A percentile compares a stretch with the other conserved stretches of the same genome.
Evolutionary conservation across 2,329 filamentous ascomycete species (phyloP).

Genomic region (Pyricularia sp.): DNA sequence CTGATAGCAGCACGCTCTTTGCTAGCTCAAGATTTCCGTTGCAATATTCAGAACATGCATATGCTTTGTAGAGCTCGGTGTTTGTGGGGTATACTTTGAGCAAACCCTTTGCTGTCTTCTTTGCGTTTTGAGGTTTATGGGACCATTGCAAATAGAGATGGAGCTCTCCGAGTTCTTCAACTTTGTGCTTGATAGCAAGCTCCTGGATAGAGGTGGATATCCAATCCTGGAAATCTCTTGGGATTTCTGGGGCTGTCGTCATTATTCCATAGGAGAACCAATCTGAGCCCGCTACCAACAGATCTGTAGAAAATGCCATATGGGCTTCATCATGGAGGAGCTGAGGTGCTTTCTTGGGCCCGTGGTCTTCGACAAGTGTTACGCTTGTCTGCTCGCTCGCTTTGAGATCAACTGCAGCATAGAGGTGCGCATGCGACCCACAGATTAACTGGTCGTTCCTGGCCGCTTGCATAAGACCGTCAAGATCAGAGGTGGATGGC

Average conservation of each 20-base stretch:
- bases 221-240: slow-evolving; percentile 28
- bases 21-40: slow-evolving; percentile 45
- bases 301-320: slow-evolving; percentile 29
- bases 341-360: slow-evolving; percentile 7
- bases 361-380: not conserved
- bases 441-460: slow-evolving; percentile 38
- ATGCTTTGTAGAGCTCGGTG: slow-evolving; percentile 62
- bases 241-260: slow-evolving; percentile 9
- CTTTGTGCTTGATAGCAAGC: slow-evolving; percentile 31
- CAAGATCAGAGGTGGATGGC: slow-evolving; percentile 31
- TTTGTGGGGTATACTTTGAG: slow-evolving; percentile 56
- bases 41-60: slow-evolving; percentile 57
- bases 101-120: slow-evolving; percentile 59
- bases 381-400: not conserved
- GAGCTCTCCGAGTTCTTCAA: slow-evolving; percentile 51
- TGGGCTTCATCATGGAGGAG: slow-evolving; percentile 18
- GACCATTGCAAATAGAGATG: slow-evolving; percentile 52
- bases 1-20: slow-evolving; percentile 51
- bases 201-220: slow-evolving; percentile 41
- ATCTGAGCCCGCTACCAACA: slow-evolving; percentile 21
- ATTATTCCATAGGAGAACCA: slow-evolving; percentile 31
- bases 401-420: not conserved
- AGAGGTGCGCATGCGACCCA: slow-evolving; percentile 1
- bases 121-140: slow-evolving; percentile 40
- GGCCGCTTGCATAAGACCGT: slow-evolving; percentile 19